These are phyloP conservation scores for Zygosaccharomyces lentus DNA, from an alignment of 805 yeast species.

Conservation along the genomic window DNA sequence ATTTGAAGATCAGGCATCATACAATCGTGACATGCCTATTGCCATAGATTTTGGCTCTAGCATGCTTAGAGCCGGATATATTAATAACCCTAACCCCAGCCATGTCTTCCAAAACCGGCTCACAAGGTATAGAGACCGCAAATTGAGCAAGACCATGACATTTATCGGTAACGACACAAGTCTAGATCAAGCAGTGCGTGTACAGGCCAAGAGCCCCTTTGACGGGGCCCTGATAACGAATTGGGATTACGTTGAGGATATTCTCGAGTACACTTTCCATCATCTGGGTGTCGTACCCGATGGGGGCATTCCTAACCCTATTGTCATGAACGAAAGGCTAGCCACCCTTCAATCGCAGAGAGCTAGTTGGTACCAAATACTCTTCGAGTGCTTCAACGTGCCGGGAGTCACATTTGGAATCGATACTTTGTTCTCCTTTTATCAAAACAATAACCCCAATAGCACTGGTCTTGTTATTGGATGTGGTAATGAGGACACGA, in stretches of 20 bases:
- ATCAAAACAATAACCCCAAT: slow-evolving; percentile 43
- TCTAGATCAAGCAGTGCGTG: slow-evolving; percentile 62
- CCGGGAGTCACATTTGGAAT: slow-evolving; percentile 78
- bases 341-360: slow-evolving; percentile 71
- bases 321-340: slow-evolving; percentile 73
- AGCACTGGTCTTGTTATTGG: slow-evolving; percentile 71
- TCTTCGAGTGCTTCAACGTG: slow-evolving; percentile 78
- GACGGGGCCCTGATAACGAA: slow-evolving; percentile 85
- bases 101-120: slow-evolving; percentile 63
- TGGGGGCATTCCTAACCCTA: slow-evolving; percentile 66
- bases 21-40: slow-evolving; percentile 54
- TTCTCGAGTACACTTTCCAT: slow-evolving; percentile 77
- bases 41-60: slow-evolving; percentile 84
- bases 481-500: slow-evolving; percentile 78
- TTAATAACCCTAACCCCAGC: slow-evolving; percentile 46
- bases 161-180: slow-evolving; percentile 79
- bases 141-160: slow-evolving; percentile 54
- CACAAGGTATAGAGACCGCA: slow-evolving; percentile 76
- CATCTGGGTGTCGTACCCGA: slow-evolving; percentile 63
- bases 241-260: slow-evolving; percentile 85
- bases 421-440: slow-evolving; percentile 74
- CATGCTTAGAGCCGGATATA: slow-evolving; percentile 54
- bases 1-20: slow-evolving; percentile 28
- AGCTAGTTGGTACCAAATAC: slow-evolving; percentile 66
- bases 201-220: slow-evolving; percentile 71